Evolutionary conservation across 1,139 yeast genomes (phyloP), one percentile per base, ranked within the genome.

Genomic region (Geotrichum klebahnii): DNA sequence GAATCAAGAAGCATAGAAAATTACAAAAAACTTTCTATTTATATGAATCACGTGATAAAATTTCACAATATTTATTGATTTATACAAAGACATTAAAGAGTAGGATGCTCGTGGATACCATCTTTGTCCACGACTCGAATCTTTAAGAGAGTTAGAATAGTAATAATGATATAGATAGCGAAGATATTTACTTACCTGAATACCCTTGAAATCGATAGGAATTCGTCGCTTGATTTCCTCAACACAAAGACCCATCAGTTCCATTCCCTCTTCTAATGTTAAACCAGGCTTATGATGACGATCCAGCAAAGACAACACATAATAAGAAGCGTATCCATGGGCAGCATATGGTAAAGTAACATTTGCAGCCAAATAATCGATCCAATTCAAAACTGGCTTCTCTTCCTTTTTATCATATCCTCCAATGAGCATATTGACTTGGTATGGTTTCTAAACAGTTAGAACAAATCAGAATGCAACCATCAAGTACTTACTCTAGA

Each of bases 141-240:
- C 53, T 50, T 28, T 6, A 28, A 10, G 9, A 5, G 34, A 26
- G 44, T 41, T 45, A 36, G 44, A 19, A 20, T 24, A 5, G 12
- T 10, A 36, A 2, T 24, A 3, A 16, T 12, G 16, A 36, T 8
- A 34, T 12, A 8, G 12, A 23, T 9, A 17, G 2, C 9, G 3
- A 16, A 20, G 24, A 19, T 9, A 35, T n/a, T 28, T 9, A 43
- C 53, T 44, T 51, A 66, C 77, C 55, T 70, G 78, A 39, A 85
- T 82, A 24, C 98, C 98, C 73, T 92, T 92, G 75, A 87, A 92
- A 64, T 92, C 97, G 58, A 92, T 78, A 40, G 99, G 99, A 88
- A 92, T 82, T 76, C 99, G 82, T 52, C 76, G 80, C 58, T 80
- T 76, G 63, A 94, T 77, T 69, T 92, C 98, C 55, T 76, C 78